These are phyloP conservation scores for Diplotaxis tenuifolia DNA, from an alignment of 345 rosid species.

Conservation along the genomic window DNA sequence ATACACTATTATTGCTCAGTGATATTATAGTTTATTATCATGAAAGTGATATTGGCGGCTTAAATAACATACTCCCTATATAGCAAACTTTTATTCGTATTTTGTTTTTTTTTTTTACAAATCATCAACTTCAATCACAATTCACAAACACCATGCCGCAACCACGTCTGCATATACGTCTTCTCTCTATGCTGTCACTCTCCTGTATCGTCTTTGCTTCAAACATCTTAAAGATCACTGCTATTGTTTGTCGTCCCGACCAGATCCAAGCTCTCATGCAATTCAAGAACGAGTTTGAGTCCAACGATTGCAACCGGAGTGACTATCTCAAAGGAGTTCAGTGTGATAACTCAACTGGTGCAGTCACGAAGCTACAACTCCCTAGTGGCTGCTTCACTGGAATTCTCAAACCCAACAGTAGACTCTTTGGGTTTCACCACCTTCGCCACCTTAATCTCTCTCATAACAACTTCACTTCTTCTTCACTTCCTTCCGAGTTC, in stretches of 20 bases:
- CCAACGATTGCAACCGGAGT: background rate
- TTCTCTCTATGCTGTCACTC: background rate
- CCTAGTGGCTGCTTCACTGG: too few relatives aligned
- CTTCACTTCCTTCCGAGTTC: too few relatives aligned
- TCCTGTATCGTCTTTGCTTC: background rate
- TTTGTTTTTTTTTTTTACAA: background rate
- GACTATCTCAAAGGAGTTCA: background rate
- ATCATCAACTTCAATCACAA: background rate
- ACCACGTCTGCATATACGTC: background rate
- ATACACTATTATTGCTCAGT: background rate
- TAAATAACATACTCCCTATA: background rate
- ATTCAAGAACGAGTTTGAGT: too few relatives aligned
- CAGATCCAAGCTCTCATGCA: too few relatives aligned
- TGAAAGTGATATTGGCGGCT: background rate
- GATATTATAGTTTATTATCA: background rate
- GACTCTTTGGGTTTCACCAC: too few relatives aligned
- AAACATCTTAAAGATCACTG: background rate
- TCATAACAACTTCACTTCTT: too few relatives aligned
- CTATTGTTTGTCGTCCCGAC: conserved; percentile 11
- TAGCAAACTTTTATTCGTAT: background rate
- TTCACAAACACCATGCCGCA: conserved; percentile 3
- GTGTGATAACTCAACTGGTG: too few relatives aligned
- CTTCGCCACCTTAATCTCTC: too few relatives aligned
- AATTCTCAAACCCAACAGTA: too few relatives aligned
- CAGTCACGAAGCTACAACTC: too few relatives aligned